Evolutionary conservation across 768 basidiomycete species (phyloP).

Genomic region (Lentinus tigrinus): DNA sequence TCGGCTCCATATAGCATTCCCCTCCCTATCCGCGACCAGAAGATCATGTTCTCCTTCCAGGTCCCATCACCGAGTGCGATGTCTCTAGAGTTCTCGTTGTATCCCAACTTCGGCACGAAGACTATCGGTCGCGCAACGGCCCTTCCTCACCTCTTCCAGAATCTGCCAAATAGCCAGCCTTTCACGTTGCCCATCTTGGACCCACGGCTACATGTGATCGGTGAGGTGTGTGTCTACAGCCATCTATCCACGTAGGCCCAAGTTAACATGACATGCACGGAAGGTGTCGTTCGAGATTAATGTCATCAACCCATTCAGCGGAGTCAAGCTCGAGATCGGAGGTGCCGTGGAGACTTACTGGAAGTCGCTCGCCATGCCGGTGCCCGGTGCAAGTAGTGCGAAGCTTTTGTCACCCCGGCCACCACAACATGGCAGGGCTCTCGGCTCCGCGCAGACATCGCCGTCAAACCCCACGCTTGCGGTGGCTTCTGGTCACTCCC

Average conservation of each 20-base stretch:
- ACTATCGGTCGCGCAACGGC: slow-evolving; percentile 93
- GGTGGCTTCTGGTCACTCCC: slow-evolving; percentile 45
- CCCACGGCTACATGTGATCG: slow-evolving; percentile 89
- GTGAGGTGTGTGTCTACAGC: slow-evolving; percentile 60
- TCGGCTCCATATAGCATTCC: slow-evolving; percentile 90
- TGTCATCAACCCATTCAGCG: slow-evolving; percentile 85
- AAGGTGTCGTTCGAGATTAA: slow-evolving; percentile 88
- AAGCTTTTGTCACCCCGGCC: slow-evolving; percentile 23
- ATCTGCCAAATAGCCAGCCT: slow-evolving; percentile 51
- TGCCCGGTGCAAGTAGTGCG: slow-evolving; percentile 27
- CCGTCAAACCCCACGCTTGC: slow-evolving; percentile 62
- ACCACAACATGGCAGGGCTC: slow-evolving; percentile 25
- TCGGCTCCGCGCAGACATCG: slow-evolving; percentile 45
- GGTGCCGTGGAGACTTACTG: slow-evolving; percentile 98
- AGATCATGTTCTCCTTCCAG: slow-evolving; percentile 85
- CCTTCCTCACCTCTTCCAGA: slow-evolving; percentile 67
- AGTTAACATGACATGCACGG: slow-evolving; percentile 1
- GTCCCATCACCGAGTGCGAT: slow-evolving; percentile 70
- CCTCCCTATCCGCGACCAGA: slow-evolving; percentile 71
- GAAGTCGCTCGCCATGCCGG: slow-evolving; percentile 76
- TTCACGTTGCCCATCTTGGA: slow-evolving; percentile 83
- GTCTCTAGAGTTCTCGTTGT: slow-evolving; percentile 88
- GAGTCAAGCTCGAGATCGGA: slow-evolving; percentile 90
- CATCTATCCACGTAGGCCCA: neutral
- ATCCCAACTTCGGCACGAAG: slow-evolving; percentile 96